Conservation (phyloP, 495 filamentous ascomycete species). For the Talaromyces ruber region DNA sequence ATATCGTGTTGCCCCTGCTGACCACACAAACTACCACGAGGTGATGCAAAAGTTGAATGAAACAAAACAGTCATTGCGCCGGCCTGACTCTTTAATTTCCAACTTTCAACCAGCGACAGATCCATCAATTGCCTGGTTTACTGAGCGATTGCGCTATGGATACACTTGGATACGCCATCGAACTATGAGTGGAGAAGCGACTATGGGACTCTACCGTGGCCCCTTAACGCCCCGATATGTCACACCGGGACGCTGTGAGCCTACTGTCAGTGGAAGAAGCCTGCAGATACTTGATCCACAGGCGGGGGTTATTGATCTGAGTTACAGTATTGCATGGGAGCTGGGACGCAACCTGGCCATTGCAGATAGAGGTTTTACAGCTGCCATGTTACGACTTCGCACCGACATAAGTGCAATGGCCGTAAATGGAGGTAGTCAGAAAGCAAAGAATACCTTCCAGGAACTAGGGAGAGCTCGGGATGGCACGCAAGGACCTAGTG, state of each 20-base stretch:
- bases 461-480: conserved; percentile 63
- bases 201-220: conserved; percentile 30
- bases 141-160: background rate
- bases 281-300: conserved; percentile 36
- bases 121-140: conserved; percentile 12
- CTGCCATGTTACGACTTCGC: conserved; percentile 18
- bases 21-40: conserved; percentile 21
- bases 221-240: conserved; percentile 13
- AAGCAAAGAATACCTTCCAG: conserved; percentile 45
- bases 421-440: background rate
- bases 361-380: conserved; percentile 15
- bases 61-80: conserved; percentile 8
- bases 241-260: conserved; percentile 4
- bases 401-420: background rate
- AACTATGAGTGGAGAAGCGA: conserved; percentile 26
- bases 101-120: conserved; percentile 14
- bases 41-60: conserved; percentile 9
- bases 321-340: conserved; percentile 39
- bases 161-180: background rate
- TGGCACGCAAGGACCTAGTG: background rate
- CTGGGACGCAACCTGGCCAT: conserved; percentile 29
- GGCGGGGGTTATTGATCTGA: conserved; percentile 37
- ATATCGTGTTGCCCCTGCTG: conserved; percentile 30
- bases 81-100: background rate
- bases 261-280: conserved; percentile 14